These are phyloP conservation scores for Geosmithia putterillii DNA, from an alignment of 2,329 filamentous ascomycete species.

Conservation along the genomic window DNA sequence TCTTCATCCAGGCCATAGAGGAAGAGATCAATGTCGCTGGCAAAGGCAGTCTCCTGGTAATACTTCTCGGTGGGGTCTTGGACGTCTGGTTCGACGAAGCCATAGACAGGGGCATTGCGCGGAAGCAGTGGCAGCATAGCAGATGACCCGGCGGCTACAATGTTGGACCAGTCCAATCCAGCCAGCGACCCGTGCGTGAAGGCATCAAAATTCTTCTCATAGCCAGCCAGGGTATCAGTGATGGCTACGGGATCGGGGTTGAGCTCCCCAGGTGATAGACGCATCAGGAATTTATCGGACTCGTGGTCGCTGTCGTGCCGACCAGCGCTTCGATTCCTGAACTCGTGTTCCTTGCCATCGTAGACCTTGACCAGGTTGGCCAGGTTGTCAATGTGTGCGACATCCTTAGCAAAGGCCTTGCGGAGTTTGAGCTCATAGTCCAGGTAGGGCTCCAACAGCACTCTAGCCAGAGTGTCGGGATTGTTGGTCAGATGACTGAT, in stretches of 20 bases:
- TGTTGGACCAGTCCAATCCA: constrained; percentile 61
- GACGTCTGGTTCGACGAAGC: constrained; percentile 36
- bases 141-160: constrained; percentile 63
- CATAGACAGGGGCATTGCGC: constrained; percentile 23
- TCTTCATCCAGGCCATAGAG: constrained; percentile 59
- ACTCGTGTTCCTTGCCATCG: constrained; percentile 24
- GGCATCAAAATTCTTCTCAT: constrained; percentile 58
- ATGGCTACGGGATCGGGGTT: constrained; percentile 45
- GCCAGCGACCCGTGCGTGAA: constrained; percentile 59
- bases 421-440: constrained; percentile 49
- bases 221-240: constrained; percentile 50
- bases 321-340: constrained; percentile 38
- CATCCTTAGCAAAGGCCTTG: constrained; percentile 48
- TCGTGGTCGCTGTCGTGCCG: constrained; percentile 37
- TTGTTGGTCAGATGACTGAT: neutral
- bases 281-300: constrained; percentile 54
- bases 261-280: constrained; percentile 40
- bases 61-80: constrained; percentile 45
- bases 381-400: constrained; percentile 25
- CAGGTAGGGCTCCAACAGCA: constrained; percentile 48
- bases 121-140: constrained; percentile 52
- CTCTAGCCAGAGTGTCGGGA: constrained; percentile 29
- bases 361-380: constrained; percentile 46
- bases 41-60: constrained; percentile 35
- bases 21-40: constrained; percentile 60